A percentile compares a stretch with the other conserved stretches of the same genome.
Evolutionary conservation across 2,329 filamentous ascomycete species (phyloP).

Genomic region (Cadophora malorum): DNA sequence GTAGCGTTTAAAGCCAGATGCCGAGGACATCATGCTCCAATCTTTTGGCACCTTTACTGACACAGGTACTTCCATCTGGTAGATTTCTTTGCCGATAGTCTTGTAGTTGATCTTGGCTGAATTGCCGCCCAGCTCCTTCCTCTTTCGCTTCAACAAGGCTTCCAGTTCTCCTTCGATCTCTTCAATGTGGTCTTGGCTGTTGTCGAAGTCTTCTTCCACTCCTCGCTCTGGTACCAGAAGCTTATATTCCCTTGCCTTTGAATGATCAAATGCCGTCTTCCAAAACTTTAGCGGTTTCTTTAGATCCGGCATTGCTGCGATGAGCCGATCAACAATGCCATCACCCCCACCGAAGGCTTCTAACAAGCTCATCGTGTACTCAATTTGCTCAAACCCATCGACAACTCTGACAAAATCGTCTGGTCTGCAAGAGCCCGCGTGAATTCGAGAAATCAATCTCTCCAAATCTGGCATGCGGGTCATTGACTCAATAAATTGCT

Average conservation of each 20-base stretch:
- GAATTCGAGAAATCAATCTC: conserved; percentile 89
- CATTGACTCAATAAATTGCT: conserved; percentile 87
- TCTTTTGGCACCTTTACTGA: conserved; percentile 79
- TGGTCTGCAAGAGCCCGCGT: conserved; percentile 86
- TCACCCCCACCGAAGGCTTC: conserved; percentile 76
- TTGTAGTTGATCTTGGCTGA: conserved; percentile 68
- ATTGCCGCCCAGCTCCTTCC: conserved; percentile 75
- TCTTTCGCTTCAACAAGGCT: conserved; percentile 72
- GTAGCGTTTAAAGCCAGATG: conserved; percentile 87
- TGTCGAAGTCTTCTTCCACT: conserved; percentile 91
- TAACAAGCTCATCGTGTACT: conserved; percentile 87
- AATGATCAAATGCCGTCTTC: conserved; percentile 90
- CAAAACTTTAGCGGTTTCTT: conserved; percentile 77
- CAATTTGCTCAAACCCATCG: conserved; percentile 97
- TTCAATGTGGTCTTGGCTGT: conserved; percentile 78
- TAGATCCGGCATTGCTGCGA: conserved; percentile 86
- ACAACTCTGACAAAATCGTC: conserved; percentile 94
- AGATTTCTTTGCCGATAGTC: conserved; percentile 95
- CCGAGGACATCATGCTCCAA: conserved; percentile 98
- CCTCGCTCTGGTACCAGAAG: conserved; percentile 85
- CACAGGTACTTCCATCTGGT: conserved; percentile 92
- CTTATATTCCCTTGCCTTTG: conserved; percentile 78
- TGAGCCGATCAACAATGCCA: conserved; percentile 82
- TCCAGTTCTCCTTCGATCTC: conserved; percentile 77
- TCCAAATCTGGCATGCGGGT: conserved; percentile 94